A percentile compares a stretch with the other conserved stretches of the same genome.
These are phyloP conservation scores for Coccomyxa subellipsoidea DNA, from an alignment of 163 green algal species.

Conservation along the genomic window DNA sequence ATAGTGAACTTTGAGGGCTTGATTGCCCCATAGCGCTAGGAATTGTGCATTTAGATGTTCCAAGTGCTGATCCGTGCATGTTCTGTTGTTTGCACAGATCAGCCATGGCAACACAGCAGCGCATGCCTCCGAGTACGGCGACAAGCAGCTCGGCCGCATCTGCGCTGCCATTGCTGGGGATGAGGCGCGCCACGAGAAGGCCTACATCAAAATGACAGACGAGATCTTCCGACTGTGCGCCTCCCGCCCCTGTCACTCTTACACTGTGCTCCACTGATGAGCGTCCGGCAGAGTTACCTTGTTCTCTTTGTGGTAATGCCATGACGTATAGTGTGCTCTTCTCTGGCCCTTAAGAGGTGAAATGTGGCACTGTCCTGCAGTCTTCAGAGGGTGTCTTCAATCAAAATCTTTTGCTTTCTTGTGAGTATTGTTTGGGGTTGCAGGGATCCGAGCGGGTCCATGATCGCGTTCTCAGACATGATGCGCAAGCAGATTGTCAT, in stretches of 20 bases:
- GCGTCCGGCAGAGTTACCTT: no score
- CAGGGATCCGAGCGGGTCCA: conserved; percentile 79
- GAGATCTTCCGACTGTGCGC: conserved; percentile 65
- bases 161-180: conserved; percentile 87
- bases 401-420: neutral
- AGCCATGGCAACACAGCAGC: conserved; percentile 92
- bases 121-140: conserved; percentile 81
- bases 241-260: neutral
- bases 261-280: no score
- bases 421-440: neutral
- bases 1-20: no score
- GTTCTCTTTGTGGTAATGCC: no score
- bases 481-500: conserved; percentile 99
- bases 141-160: conserved; percentile 85
- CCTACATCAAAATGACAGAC: conserved; percentile 87
- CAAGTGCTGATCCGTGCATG: neutral
- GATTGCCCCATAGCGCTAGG: no score
- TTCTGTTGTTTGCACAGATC: conserved; percentile 47
- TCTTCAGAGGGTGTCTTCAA: no score
- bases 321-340: no score
- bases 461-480: conserved; percentile 96
- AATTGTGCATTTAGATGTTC: no score
- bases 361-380: no score
- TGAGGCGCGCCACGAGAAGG: conserved; percentile 93
- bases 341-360: no score